Evolutionary conservation across 306 rosid species (phyloP), one percentile per base, ranked within the genome.

Genomic region (Begonia fuchsioides): DNA sequence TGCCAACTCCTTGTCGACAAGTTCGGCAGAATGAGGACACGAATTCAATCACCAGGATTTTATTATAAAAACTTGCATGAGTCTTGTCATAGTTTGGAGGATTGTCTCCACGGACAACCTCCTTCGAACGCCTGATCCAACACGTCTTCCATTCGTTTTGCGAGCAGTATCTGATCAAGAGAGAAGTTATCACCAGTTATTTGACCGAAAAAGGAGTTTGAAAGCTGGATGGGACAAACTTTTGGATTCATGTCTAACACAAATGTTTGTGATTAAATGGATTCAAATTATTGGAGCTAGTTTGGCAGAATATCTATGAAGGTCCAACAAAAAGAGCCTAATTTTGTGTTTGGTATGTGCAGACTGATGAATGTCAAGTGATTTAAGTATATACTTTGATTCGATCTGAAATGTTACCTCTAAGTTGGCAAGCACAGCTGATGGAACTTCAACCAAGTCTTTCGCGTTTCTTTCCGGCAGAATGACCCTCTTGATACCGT

Each of bases 401-500:
- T 26, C 35, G n/a, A 26, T 26, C 8, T 26, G 35, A 26, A 26
- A 26, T 26, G 35, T 26, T 68, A 84, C 97, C 97, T 90, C 97
- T 69, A 90, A 56, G 61, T 58, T 69, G 15, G 75, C 72, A 47
- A 84, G 84, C 64, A 90, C 95, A 6, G 75, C 68, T 9, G 97
- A 49, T 58, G 97, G 95, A 38, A 90, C 92, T 73, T 90, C 97
- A 55, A 57, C 88, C 65, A 85, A 79, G 75, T 90, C 98, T 64
- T 90, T 90, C 82, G 75, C 60, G 64, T 90, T 90, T 76, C 87
- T 81, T 72, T 90, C 87, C 39, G 98, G 98, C 38, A 85, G 75
- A 64, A 90, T 85, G 53, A 90, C 83, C 57, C 98, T 81, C 67
- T 69, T 90, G 53, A 90, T 79, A 54, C 98, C 95, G 55, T 53